phyloP scores from a whole-genome alignment of 352 stramenopile species.

The Thraustochytrium sp. region DNA sequence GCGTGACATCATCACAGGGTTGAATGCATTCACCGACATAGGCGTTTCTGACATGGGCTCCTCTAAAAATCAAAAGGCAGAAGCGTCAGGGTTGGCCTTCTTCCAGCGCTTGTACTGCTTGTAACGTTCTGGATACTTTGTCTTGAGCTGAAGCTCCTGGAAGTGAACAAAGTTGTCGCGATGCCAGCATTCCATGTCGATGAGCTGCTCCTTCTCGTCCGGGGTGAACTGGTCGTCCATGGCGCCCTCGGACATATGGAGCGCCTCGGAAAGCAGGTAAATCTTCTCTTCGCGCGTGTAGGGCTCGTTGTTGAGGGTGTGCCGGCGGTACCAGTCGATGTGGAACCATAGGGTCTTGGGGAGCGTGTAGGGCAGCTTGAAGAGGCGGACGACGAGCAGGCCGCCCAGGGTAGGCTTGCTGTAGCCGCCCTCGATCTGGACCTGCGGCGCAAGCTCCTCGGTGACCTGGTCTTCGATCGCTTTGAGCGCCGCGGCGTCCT shows the following conservation, averaged over 20 bases:
- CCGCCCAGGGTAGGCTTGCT: not conserved
- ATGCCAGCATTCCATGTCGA: slow-evolving; percentile 33
- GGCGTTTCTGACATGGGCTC: too few species aligned
- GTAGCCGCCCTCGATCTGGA: slow-evolving; percentile 25
- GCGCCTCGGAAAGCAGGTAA: not conserved
- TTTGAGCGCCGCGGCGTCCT: not conserved
- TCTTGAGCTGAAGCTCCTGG: not conserved
- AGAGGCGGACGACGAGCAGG: not conserved
- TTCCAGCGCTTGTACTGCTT: slow-evolving; percentile 34
- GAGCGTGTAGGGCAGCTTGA: slow-evolving; percentile 13
- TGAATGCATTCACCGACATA: too few species aligned
- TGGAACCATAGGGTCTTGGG: slow-evolving; percentile 4
- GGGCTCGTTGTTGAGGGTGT: not conserved
- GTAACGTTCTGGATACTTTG: slow-evolving; percentile 25
- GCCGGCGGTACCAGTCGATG: slow-evolving; percentile 12
- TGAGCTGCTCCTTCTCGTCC: slow-evolving; percentile 3
- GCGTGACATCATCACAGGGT: too few species aligned
- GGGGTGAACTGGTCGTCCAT: not conserved
- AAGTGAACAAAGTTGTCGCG: slow-evolving; percentile 4
- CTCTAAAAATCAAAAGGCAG: not conserved
- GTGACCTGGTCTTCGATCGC: not conserved
- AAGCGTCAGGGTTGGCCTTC: not conserved
- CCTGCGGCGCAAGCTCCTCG: not conserved
- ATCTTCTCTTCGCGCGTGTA: slow-evolving; percentile 2
- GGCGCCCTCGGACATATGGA: not conserved